These are phyloP conservation scores for Claviceps sp. DNA, from an alignment of 2,329 filamentous ascomycete genomes.

Conservation along the genomic window DNA sequence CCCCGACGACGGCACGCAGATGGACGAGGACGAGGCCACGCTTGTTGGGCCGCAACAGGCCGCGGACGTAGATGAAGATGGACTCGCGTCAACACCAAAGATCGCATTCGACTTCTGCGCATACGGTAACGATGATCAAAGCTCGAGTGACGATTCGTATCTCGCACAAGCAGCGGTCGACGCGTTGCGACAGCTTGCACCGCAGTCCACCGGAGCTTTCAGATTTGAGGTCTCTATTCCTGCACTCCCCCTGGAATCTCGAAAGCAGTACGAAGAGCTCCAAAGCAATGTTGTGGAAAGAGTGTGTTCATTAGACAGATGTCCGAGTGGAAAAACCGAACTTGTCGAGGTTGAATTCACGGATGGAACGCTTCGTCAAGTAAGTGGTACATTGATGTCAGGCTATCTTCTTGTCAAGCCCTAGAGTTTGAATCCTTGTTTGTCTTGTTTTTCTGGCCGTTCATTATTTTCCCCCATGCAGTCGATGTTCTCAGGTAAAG, in stretches of 20 bases:
- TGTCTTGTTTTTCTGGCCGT: too few species aligned
- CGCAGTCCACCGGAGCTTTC: background rate
- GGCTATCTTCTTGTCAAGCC: background rate
- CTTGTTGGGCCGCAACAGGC: background rate
- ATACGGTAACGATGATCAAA: background rate
- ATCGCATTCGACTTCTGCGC: constrained; percentile 8
- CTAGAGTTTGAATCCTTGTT: too few species aligned
- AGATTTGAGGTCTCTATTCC: constrained; percentile 20
- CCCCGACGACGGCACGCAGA: constrained; percentile 5
- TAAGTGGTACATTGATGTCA: constrained; percentile 12
- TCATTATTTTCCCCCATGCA: too few species aligned
- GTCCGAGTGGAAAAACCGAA: constrained; percentile 11
- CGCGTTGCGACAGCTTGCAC: background rate
- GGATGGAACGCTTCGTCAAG: constrained; percentile 30
- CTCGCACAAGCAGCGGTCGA: background rate
- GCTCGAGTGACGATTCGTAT: background rate
- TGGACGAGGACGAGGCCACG: constrained; percentile 8
- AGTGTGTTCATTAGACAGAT: constrained; percentile 19
- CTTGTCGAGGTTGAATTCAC: constrained; percentile 30
- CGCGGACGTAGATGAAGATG: background rate
- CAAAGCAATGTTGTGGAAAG: constrained; percentile 25
- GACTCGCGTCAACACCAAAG: constrained; percentile 1
- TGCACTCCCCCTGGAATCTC: constrained; percentile 13
- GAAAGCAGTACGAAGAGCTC: constrained; percentile 17
- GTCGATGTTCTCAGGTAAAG: too few species aligned